A percentile compares a stretch with the other conserved stretches of the same genome.
These are phyloP conservation scores for Neurospora hispaniola DNA, from an alignment of 495 filamentous ascomycete genomes.

Conservation along the genomic window DNA sequence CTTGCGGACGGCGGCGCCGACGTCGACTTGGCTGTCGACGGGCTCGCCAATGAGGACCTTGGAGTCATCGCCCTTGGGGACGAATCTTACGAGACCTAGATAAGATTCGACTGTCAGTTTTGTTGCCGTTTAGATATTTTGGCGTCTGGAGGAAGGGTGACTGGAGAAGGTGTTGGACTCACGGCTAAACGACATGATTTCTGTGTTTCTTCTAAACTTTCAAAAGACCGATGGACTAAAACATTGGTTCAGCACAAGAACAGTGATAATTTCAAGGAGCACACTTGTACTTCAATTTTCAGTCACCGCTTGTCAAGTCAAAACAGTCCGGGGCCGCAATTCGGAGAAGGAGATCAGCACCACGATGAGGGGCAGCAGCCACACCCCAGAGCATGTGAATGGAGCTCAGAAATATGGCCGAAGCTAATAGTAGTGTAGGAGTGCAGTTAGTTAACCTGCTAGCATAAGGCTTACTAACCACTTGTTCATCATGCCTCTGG, in stretches of 20 bases:
- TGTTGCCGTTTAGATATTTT: no score
- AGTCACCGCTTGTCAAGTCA: background rate
- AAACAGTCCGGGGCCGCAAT: background rate
- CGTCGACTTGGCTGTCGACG: slow-evolving; percentile 38
- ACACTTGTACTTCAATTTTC: background rate
- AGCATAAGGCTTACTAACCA: background rate
- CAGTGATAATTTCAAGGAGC: background rate
- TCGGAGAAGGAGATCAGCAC: background rate
- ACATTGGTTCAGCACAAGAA: background rate
- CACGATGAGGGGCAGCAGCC: background rate
- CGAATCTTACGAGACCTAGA: slow-evolving; percentile 49
- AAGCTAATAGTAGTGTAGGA: background rate
- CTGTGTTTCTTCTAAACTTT: background rate
- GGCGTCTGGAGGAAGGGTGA: background rate
- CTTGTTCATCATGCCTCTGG: background rate
- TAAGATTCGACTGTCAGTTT: background rate
- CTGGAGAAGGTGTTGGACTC: background rate
- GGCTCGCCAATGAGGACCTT: slow-evolving; percentile 49
- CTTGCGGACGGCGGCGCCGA: slow-evolving; percentile 44
- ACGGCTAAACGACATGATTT: background rate
- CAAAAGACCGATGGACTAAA: background rate
- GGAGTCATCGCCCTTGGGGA: slow-evolving; percentile 39
- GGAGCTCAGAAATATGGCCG: background rate
- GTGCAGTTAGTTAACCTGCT: background rate
- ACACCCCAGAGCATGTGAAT: background rate